phyloP scores from a whole-genome alignment of 2,329 filamentous ascomycete genomes.

The Xylariaceae sp. region DNA sequence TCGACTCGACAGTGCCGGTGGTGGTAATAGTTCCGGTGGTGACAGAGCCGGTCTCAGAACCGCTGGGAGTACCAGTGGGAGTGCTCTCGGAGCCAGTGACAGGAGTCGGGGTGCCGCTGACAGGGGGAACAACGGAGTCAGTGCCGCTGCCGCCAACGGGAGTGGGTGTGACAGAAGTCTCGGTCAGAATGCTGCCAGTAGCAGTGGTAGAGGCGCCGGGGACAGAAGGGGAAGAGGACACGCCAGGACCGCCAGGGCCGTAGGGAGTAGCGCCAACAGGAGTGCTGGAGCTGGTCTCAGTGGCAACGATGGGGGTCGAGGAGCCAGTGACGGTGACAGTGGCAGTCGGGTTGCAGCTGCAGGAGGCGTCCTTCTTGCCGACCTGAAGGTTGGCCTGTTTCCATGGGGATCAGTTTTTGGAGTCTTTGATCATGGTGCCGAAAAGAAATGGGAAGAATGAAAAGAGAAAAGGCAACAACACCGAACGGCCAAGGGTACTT shows the following conservation, averaged over 20 bases:
- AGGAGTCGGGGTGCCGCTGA: constrained; percentile 11
- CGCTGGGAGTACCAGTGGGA: neutral
- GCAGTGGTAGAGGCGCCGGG: constrained; percentile 2
- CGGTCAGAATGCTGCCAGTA: neutral
- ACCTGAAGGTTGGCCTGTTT: constrained; percentile 18
- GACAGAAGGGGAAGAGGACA: constrained; percentile 6
- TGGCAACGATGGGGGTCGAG: constrained; percentile 13
- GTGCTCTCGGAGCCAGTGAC: neutral
- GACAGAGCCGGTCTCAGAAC: constrained; percentile 11
- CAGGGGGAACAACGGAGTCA: neutral
- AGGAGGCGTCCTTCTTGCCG: constrained; percentile 15
- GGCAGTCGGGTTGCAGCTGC: constrained; percentile 19
- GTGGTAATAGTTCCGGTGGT: neutral
- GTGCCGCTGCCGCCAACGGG: neutral
- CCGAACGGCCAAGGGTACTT: neutral
- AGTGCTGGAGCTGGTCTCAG: constrained; percentile 7
- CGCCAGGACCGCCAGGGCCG: constrained; percentile 5
- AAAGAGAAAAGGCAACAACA: neutral
- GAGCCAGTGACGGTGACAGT: constrained; percentile 18
- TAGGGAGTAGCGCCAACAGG: constrained; percentile 13
- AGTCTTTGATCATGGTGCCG: neutral
- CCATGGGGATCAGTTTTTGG: neutral
- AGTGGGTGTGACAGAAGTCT: neutral
- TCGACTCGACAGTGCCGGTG: neutral
- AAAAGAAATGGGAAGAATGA: neutral